Base-by-base conservation (phyloP, 2,329 filamentous ascomycete genomes). In the Orbilia ellipsospora region DNA sequence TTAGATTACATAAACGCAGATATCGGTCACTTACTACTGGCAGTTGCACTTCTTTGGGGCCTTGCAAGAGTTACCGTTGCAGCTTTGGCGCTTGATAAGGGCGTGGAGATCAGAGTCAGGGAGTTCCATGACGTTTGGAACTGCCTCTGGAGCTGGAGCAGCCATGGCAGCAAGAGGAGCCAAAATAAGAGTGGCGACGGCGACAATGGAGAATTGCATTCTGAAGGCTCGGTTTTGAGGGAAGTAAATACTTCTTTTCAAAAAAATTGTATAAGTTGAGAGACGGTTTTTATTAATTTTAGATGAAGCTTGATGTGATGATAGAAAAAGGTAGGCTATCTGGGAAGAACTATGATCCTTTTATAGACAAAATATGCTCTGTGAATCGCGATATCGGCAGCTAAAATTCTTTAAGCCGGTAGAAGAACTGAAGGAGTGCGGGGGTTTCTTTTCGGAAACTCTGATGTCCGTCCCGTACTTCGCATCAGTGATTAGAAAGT, bases 91-190 rank as follows among this genome's bases (percentile, higher is more conserved):
- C 54, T 72, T 72, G 44, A 65, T 28, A 40, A 72, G 57, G 20
- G 23, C 51, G 52, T 59, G 67, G 12, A 72, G 52, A 42, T 72
- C 67, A 6, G 59, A 59, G 36, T 72, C 67, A 2, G 67, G 67
- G 54, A 65, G 59, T 31, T 51, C 42, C 31, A 18, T 23, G 31
- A 31, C 28, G 20, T 60, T 60, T 44, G 67, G 60, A 16, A 40
- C 52, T 15, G 67, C 2, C 12, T 72, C 59, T 3, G 67, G 23
- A n/a, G 67, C 59, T 60, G 67, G 67, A 8, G 67, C 67, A 23
- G 67, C 67, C 44, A 72, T 65, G 67, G 60, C 51, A 40, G 67
- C 67, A 26, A 72, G 59, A 59, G 67, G 67, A 40, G 60, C 67
- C 60, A 72, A 60, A 42, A 72, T 20, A 40, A 72, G 60, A 40